Evolutionary conservation across 164 flowering plant species (phyloP), one percentile per base, ranked within the genome.

Genomic region (Vitis riparia): DNA sequence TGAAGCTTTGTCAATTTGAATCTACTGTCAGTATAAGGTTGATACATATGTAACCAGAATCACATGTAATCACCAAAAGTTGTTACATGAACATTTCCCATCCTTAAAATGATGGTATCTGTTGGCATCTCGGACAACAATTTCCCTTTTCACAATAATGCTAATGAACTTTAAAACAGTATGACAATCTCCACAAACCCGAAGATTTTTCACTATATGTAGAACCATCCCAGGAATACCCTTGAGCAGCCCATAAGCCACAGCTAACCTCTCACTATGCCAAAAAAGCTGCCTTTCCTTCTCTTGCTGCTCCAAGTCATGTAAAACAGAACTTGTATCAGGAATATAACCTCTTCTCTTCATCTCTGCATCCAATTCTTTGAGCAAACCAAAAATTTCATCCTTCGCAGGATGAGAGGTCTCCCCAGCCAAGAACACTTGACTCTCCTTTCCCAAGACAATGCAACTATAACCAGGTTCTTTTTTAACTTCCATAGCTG

Each of bases 251-350:
- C 94, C 94, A 68, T 86, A 86, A 48, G 98, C 98, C 23, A 90
- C 83, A 68, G 96, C 96, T 81, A 87, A 29, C 75, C 93, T 80
- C 82, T 89, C 96, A 73, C 98, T 87, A 70, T 93, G 96, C 89
- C 88, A 82, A 68, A 87, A 85, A 29, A 91, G 83, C 62, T 85
- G 91, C 44, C 78, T 82, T 73, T 87, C 92, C 76, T 87, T 87
- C 79, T 88, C 98, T 19, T 84, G 88, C 50, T 81, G 81, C 19
- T 85, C 92, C 81, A 93, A 73, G 69, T 89, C 93, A 75, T 87
- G 92, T 75, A 89, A 80, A 65, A 89, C 93, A 55, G 51, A 83
- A 70, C 87, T 84, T 11, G 91, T 88, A 65, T 91, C 93, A 15
- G 97, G 97, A 64, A 82, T 85, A 80, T 91, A 91, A 44, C 93